Percentiles rank a stretch among this genome's conserved stretches.
Conservation (phyloP, 139 green algal species). For the Tetradesmus obliquus region DNA sequence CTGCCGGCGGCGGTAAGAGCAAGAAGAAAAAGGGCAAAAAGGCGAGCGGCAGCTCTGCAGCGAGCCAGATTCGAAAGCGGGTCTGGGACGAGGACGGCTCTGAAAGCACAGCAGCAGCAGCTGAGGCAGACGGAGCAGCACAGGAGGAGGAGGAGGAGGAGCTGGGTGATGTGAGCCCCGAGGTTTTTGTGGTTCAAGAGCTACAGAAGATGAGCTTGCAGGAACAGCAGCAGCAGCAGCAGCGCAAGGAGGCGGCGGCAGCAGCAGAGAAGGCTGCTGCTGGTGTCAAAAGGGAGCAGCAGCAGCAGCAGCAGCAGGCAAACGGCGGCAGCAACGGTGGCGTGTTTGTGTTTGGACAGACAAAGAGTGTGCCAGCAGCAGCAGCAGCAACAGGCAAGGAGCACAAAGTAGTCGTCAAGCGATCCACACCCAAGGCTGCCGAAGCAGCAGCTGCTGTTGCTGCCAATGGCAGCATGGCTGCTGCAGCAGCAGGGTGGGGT, state of each 20-base stretch:
- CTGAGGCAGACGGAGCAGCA: background rate
- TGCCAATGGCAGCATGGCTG: background rate
- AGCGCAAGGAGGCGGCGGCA: background rate
- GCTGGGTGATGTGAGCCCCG: background rate
- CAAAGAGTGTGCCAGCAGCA: background rate
- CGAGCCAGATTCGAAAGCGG: background rate
- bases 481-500: background rate
- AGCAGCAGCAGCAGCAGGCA: background rate
- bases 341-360: background rate
- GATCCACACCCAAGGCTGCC: background rate
- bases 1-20: background rate
- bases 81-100: background rate
- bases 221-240: slow-evolving; percentile 6
- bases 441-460: background rate
- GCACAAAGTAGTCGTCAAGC: background rate
- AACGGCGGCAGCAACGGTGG: background rate
- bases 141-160: background rate
- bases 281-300: background rate
- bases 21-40: slow-evolving; percentile 16
- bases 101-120: background rate
- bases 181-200: background rate
- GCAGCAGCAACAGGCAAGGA: slow-evolving; percentile 1
- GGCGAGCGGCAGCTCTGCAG: background rate
- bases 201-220: background rate
- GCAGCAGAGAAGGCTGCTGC: background rate